A percentile compares a stretch with the other conserved stretches of the same genome.
These are phyloP conservation scores for Kwoniella botswanensis DNA, from an alignment of 768 basidiomycete species.

Conservation along the genomic window DNA sequence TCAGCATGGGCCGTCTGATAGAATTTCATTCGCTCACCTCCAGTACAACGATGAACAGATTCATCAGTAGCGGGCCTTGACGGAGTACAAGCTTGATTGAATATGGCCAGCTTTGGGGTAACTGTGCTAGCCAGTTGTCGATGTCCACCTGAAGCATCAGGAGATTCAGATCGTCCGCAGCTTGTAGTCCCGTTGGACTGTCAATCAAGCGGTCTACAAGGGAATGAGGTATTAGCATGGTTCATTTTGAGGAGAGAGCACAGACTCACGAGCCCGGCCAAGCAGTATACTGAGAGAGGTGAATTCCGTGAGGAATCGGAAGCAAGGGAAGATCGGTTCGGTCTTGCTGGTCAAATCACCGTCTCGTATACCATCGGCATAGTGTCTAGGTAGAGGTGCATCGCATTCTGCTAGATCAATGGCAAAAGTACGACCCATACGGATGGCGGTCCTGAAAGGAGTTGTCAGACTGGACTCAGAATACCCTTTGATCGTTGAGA, in stretches of 20 bases:
- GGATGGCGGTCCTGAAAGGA: slow-evolving; percentile 23
- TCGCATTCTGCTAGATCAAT: slow-evolving; percentile 35
- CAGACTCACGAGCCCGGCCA: slow-evolving; percentile 27
- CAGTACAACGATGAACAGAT: slow-evolving; percentile 25
- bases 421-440: slow-evolving; percentile 19
- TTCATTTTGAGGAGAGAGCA: too few relatives aligned
- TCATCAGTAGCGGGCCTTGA: slow-evolving; percentile 30
- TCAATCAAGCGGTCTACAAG: slow-evolving; percentile 10
- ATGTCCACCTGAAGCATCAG: slow-evolving; percentile 28
- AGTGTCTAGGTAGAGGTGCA: slow-evolving; percentile 23
- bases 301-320: slow-evolving; percentile 28
- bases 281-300: slow-evolving; percentile 31
- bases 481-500: neutral
- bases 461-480: neutral
- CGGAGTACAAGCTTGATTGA: slow-evolving; percentile 13
- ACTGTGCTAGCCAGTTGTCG: slow-evolving; percentile 28
- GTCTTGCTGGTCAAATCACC: slow-evolving; percentile 10
- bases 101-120: slow-evolving; percentile 33
- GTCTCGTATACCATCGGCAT: slow-evolving; percentile 32
- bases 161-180: slow-evolving; percentile 27
- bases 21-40: slow-evolving; percentile 11
- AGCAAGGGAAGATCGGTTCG: slow-evolving; percentile 31
- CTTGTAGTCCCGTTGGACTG: slow-evolving; percentile 19
- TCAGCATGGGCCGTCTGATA: neutral
- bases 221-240: neutral